Conservation (phyloP, 2,329 filamentous ascomycete species). For the Xylariomycetidae sp. region DNA sequence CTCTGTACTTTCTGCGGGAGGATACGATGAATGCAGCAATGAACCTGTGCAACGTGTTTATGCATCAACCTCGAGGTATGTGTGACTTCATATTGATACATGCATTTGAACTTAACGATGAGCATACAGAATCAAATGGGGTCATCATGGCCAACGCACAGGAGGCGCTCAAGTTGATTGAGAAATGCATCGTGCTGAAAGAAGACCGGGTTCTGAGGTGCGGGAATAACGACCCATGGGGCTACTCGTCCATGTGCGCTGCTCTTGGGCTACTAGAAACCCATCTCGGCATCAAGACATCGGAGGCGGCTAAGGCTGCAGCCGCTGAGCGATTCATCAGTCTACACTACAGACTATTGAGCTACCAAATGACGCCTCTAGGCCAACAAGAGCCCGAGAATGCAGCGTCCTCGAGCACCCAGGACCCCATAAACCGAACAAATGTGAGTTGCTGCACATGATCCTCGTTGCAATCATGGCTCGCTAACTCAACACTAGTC, state of each 20-base stretch:
- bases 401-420: no score
- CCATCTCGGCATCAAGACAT: slow-evolving; percentile 52
- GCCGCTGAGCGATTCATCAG: slow-evolving; percentile 56
- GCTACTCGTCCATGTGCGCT: slow-evolving; percentile 59
- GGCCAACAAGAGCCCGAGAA: no score
- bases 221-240: slow-evolving; percentile 61
- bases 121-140: slow-evolving; percentile 45
- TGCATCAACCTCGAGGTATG: slow-evolving; percentile 50
- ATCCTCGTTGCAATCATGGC: no score
- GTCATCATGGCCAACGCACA: slow-evolving; percentile 60
- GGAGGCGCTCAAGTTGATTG: slow-evolving; percentile 56
- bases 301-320: slow-evolving; percentile 53
- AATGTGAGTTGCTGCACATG: no score
- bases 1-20: slow-evolving; percentile 56
- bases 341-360: slow-evolving; percentile 52
- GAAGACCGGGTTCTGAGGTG: slow-evolving; percentile 57
- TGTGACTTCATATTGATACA: neutral
- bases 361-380: slow-evolving; percentile 49
- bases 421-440: slow-evolving; percentile 15
- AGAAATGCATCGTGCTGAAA: slow-evolving; percentile 57
- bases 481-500: no score
- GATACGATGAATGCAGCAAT: slow-evolving; percentile 56
- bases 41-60: slow-evolving; percentile 56
- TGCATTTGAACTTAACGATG: slow-evolving; percentile 13
- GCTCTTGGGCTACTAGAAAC: slow-evolving; percentile 55